These are phyloP conservation scores for Globisporangium lucens DNA, from an alignment of 352 stramenopile genomes.

Conservation along the genomic window DNA sequence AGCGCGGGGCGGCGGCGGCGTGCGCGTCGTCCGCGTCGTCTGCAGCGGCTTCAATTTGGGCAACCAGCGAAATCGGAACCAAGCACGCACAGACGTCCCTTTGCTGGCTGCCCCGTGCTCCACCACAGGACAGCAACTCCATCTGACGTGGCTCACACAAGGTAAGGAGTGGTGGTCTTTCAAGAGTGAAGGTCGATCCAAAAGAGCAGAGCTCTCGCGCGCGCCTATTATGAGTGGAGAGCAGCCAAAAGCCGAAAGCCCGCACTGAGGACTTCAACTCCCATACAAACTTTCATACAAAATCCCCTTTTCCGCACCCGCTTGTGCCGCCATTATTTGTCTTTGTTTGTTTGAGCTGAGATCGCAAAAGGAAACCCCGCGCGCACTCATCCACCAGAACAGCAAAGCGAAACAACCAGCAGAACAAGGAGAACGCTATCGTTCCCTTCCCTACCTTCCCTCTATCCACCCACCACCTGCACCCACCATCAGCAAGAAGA, in stretches of 20 bases:
- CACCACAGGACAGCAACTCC: conserved; percentile 1
- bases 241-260: not conserved
- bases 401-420: not conserved
- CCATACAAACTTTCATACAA: conserved; percentile 2
- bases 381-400: not conserved
- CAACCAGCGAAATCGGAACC: not conserved
- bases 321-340: not conserved
- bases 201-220: not conserved
- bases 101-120: not conserved
- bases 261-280: conserved; percentile 10
- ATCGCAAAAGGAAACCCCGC: conserved; percentile 15
- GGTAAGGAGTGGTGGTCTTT: too few relatives aligned
- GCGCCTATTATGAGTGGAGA: conserved; percentile 9
- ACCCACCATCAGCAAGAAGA: not conserved
- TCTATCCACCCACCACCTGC: not conserved
- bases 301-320: not conserved
- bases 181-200: too few relatives aligned
- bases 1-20: not conserved
- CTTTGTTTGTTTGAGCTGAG: not conserved
- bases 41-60: not conserved
- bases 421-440: not conserved
- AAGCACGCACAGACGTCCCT: not conserved
- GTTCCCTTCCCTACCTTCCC: not conserved
- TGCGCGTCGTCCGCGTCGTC: not conserved
- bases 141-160: not conserved